Conservation (phyloP, 352 stramenopile species). For the Phytophthora nicotianae region DNA sequence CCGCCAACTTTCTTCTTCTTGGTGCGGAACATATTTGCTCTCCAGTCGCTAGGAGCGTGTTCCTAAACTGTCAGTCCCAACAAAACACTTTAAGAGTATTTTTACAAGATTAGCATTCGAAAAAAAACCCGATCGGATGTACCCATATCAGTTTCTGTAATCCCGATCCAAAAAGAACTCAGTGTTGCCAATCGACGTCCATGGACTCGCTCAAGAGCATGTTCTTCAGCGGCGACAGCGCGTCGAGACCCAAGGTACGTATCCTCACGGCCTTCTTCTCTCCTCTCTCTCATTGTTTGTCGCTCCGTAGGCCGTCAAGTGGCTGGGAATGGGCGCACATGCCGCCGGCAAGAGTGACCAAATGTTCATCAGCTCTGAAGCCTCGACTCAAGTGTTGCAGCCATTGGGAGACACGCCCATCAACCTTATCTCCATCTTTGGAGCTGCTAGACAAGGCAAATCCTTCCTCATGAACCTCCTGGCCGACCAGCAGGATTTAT, state of each 20-base stretch:
- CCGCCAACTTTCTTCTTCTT: conserved; percentile 48
- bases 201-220: conserved; percentile 48
- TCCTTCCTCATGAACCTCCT: conserved; percentile 90
- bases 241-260: conserved; percentile 25
- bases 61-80: background rate
- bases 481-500: conserved; percentile 84
- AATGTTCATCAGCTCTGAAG: conserved; percentile 76
- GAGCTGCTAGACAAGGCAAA: conserved; percentile 82
- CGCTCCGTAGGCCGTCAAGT: conserved; percentile 72
- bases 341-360: conserved; percentile 47
- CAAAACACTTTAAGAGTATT: background rate
- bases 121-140: background rate
- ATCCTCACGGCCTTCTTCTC: background rate
- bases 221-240: conserved; percentile 35
- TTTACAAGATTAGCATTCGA: too few relatives aligned
- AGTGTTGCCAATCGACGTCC: conserved; percentile 8
- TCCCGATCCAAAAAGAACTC: conserved; percentile 12
- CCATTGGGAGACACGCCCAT: conserved; percentile 67
- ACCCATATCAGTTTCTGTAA: conserved; percentile 12
- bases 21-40: conserved; percentile 42
- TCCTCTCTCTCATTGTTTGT: conserved; percentile 21
- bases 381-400: conserved; percentile 59
- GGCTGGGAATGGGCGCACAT: conserved; percentile 74
- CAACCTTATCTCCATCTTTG: conserved; percentile 89
- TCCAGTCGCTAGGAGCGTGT: conserved; percentile 2